phyloP scores from a whole-genome alignment of 495 filamentous ascomycete genomes.

The Penicillium roqueforti region DNA sequence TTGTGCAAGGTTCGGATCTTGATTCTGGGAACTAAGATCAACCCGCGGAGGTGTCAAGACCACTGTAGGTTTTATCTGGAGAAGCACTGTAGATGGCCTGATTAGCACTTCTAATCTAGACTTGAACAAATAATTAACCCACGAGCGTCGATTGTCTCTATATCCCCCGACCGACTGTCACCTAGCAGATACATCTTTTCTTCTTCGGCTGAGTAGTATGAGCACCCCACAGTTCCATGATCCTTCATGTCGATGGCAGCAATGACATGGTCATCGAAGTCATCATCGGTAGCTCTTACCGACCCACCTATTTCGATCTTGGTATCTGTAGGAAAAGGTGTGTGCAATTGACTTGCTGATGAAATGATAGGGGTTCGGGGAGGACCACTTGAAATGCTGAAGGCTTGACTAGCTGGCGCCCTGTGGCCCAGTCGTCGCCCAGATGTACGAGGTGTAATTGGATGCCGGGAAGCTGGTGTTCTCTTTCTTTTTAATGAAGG shows the following conservation, averaged over 20 bases:
- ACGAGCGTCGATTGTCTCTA: constrained; percentile 69
- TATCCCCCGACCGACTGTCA: constrained; percentile 66
- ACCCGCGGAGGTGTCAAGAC: constrained; percentile 69
- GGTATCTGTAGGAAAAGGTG: constrained; percentile 11
- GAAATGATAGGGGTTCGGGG: constrained; percentile 4
- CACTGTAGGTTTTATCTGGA: constrained; percentile 75
- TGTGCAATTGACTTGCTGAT: constrained; percentile 7
- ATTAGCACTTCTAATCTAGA: constrained; percentile 14
- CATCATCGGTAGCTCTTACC: constrained; percentile 43
- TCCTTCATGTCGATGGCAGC: constrained; percentile 79
- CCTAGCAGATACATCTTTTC: constrained; percentile 75
- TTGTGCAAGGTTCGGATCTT: constrained; percentile 22
- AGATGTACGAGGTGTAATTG: constrained; percentile 14
- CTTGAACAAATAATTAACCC: constrained; percentile 18
- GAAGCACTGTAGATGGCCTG: constrained; percentile 48
- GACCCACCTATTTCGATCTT: constrained; percentile 2
- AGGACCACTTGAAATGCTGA: not conserved
- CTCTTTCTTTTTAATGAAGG: constrained; percentile 24
- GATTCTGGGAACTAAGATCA: constrained; percentile 46
- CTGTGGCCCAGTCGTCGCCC: constrained; percentile 6
- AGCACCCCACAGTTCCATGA: constrained; percentile 72
- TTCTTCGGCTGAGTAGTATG: constrained; percentile 75
- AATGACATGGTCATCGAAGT: constrained; percentile 64
- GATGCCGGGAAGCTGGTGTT: constrained; percentile 11
- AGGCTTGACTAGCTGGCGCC: constrained; percentile 6